A percentile compares a stretch with the other conserved stretches of the same genome.
These are phyloP conservation scores for Clavispora carvajalis DNA, from an alignment of 805 yeast species.

Conservation along the genomic window DNA sequence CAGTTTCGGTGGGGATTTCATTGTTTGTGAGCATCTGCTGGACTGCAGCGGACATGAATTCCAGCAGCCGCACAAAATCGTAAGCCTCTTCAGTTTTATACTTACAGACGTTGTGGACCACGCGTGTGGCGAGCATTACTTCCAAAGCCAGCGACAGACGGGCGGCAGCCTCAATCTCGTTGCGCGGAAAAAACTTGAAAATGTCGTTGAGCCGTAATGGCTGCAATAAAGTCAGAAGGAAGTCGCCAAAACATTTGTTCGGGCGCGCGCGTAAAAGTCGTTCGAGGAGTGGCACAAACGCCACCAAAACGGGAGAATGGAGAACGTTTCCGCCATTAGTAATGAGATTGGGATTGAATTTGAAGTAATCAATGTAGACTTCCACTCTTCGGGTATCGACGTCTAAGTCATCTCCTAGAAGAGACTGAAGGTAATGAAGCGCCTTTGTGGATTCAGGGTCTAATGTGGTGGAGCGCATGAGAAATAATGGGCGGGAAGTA, in stretches of 20 bases:
- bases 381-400: background rate
- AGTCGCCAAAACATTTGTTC: constrained; percentile 2
- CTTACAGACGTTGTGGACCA: background rate
- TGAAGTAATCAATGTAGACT: background rate
- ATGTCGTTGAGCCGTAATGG: constrained; percentile 6
- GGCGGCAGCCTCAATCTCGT: constrained; percentile 1
- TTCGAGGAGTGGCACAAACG: constrained; percentile 7
- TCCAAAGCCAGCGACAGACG: background rate
- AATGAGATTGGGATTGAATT: background rate
- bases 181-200: constrained; percentile 5
- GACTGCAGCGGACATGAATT: background rate
- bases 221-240: constrained; percentile 4
- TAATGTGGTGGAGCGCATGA: constrained; percentile 1
- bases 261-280: constrained; percentile 4
- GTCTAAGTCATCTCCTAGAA: background rate
- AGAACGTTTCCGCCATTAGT: constrained; percentile 1
- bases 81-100: background rate
- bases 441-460: background rate
- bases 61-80: background rate
- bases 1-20: background rate
- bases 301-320: constrained; percentile 7
- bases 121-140: background rate
- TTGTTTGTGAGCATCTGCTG: background rate
- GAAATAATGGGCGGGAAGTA: too few relatives aligned
- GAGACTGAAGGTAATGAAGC: background rate